Evolutionary conservation across 306 rosid genomes (phyloP).

Genomic region (Ziziphus jujuba): DNA sequence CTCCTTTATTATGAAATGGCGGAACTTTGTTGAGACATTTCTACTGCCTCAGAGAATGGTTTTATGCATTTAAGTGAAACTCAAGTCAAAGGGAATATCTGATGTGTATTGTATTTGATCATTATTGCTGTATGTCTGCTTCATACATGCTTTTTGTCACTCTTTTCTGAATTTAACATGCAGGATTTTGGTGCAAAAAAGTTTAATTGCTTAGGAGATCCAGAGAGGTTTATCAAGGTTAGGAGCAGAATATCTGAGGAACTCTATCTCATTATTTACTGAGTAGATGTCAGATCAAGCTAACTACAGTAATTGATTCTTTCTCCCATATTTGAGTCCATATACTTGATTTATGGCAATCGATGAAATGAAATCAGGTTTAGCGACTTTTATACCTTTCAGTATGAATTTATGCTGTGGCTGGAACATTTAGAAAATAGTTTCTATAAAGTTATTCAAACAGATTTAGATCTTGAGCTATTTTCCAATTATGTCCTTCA

Average conservation of each 20-base stretch:
- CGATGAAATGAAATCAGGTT: neutral
- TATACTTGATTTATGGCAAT: neutral
- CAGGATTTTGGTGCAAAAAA: neutral
- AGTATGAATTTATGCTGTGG: neutral
- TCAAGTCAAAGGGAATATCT: no score
- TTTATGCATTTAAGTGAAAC: no score
- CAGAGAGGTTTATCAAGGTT: neutral
- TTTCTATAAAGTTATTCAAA: no score
- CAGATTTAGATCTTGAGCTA: no score
- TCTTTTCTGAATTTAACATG: neutral
- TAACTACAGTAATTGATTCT: neutral
- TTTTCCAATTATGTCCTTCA: no score
- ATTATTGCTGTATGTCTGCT: neutral
- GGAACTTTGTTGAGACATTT: no score
- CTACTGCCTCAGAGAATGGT: no score
- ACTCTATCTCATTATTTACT: no score
- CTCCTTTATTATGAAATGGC: no score
- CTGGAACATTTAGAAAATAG: no score
- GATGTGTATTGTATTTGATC: no score
- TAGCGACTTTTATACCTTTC: neutral
- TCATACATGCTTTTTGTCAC: neutral
- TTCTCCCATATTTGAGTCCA: conserved; percentile 5
- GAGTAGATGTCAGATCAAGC: neutral
- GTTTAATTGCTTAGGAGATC: neutral
- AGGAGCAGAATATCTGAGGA: neutral